These are phyloP conservation scores for Fusarium sororula DNA, from an alignment of 2,329 filamentous ascomycete species.

Conservation along the genomic window DNA sequence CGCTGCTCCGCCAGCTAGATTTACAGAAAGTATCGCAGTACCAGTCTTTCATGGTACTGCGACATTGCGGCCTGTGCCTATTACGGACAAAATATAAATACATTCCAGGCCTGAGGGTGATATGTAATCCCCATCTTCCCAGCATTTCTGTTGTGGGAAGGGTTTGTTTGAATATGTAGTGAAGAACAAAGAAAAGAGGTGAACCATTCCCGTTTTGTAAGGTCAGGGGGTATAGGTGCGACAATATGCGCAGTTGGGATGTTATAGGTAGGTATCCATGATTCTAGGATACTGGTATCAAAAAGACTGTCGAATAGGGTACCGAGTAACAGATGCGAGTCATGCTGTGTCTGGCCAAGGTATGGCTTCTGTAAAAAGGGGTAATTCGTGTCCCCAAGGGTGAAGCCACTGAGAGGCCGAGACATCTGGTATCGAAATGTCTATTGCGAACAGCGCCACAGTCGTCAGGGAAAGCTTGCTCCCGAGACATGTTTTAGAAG, in stretches of 20 bases:
- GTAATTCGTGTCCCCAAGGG: slow-evolving; percentile 1
- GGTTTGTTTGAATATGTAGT: slow-evolving; percentile 36
- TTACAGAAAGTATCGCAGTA: slow-evolving; percentile 41
- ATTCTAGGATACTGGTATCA: slow-evolving; percentile 41
- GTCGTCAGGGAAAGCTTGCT: slow-evolving; percentile 23
- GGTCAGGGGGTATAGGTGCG: slow-evolving; percentile 42
- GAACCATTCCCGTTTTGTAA: slow-evolving; percentile 25
- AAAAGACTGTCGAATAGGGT: slow-evolving; percentile 32
- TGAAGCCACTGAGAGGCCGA: slow-evolving; percentile 27
- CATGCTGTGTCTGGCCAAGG: slow-evolving; percentile 6
- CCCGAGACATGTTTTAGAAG: slow-evolving; percentile 38
- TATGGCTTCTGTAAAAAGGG: slow-evolving; percentile 13
- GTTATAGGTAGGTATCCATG: slow-evolving; percentile 34
- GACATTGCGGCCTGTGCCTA: slow-evolving; percentile 29
- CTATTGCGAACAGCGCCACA: slow-evolving; percentile 33
- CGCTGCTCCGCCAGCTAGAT: slow-evolving; percentile 37
- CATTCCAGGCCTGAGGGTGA: slow-evolving; percentile 36
- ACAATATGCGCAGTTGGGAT: slow-evolving; percentile 35
- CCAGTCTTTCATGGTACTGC: slow-evolving; percentile 38
- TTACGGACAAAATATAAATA: slow-evolving; percentile 22
- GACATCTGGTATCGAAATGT: slow-evolving; percentile 35
- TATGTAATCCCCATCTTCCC: slow-evolving; percentile 36
- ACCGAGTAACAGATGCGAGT: slow-evolving; percentile 30
- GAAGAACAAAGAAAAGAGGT: slow-evolving; percentile 36
- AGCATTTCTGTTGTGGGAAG: slow-evolving; percentile 11